phyloP scores from a whole-genome alignment of 371 early-diverging fungal genomes.

The Mortierella sp. region DNA sequence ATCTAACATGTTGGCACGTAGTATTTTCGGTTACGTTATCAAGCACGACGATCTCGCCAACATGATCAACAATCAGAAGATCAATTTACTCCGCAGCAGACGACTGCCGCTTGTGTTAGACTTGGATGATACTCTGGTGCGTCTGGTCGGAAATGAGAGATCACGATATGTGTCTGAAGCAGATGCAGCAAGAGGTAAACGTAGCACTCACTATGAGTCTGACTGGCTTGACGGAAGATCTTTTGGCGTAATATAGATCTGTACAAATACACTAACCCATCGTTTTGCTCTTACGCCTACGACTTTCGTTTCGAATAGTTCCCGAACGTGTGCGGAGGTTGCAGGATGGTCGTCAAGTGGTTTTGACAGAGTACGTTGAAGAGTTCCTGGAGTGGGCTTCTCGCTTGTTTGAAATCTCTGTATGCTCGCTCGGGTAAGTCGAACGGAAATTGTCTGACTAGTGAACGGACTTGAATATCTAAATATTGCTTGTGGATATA shows the following conservation, averaged over 20 bases:
- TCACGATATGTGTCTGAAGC: conserved; percentile 75
- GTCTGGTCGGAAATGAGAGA: conserved; percentile 75
- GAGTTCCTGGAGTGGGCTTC: conserved; percentile 85
- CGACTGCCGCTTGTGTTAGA: conserved; percentile 81
- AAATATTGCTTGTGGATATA: not conserved
- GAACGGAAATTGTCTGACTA: not conserved
- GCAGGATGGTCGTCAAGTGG: conserved; percentile 74
- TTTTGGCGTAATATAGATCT: too few species aligned
- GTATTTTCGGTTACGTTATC: conserved; percentile 77
- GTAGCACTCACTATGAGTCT: too few species aligned
- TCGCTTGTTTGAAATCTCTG: conserved; percentile 75
- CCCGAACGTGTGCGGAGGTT: conserved; percentile 71
- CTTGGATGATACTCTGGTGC: conserved; percentile 84
- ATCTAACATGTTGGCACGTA: conserved; percentile 17
- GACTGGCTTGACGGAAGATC: too few species aligned
- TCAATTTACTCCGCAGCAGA: conserved; percentile 55
- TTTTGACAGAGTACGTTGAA: conserved; percentile 75
- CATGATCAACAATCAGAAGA: conserved; percentile 53
- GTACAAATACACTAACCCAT: too few species aligned
- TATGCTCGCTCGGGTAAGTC: conserved; percentile 81
- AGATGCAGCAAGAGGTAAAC: conserved; percentile 56
- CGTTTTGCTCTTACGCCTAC: too few species aligned
- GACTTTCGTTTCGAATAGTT: too few species aligned
- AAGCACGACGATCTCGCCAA: conserved; percentile 67
- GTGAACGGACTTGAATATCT: too few species aligned